A percentile compares a stretch with the other conserved stretches of the same genome.
These are phyloP conservation scores for Camellia granthamiana DNA, from an alignment of 148 eudicot species.

Conservation along the genomic window DNA sequence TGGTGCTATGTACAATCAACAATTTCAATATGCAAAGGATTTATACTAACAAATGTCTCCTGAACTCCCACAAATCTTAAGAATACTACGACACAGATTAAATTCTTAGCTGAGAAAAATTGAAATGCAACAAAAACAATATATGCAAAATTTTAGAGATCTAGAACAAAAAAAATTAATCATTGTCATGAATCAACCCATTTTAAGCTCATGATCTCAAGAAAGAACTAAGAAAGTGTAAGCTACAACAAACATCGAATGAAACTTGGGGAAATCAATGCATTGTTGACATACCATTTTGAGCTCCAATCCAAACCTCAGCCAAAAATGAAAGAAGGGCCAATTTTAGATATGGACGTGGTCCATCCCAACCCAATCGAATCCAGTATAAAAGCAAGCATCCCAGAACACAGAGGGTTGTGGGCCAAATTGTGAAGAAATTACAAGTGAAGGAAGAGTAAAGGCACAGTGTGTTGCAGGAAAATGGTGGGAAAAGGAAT, in stretches of 20 bases:
- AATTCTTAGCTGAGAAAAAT: neutral
- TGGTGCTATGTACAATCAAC: too few species aligned
- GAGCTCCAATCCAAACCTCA: slow-evolving; percentile 1
- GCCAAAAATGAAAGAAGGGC: neutral
- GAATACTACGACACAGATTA: neutral
- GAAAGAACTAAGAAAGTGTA: neutral
- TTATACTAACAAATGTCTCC: too few species aligned
- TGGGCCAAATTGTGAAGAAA: neutral
- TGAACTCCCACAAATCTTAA: neutral
- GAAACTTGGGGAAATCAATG: neutral
- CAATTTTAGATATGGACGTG: neutral
- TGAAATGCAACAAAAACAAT: neutral
- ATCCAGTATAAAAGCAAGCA: too few species aligned
- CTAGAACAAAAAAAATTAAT: neutral
- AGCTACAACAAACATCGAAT: too few species aligned
- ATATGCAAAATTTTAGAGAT: neutral
- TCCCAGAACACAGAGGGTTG: neutral
- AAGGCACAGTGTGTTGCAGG: neutral
- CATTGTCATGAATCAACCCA: neutral
- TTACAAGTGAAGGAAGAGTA: neutral
- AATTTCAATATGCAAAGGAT: too few species aligned
- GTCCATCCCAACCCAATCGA: neutral
- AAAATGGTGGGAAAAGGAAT: neutral
- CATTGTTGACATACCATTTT: slow-evolving; percentile 11
- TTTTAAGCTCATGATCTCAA: neutral